phyloP scores from a whole-genome alignment of 352 stramenopile genomes.

The Plasmopara viticola region DNA sequence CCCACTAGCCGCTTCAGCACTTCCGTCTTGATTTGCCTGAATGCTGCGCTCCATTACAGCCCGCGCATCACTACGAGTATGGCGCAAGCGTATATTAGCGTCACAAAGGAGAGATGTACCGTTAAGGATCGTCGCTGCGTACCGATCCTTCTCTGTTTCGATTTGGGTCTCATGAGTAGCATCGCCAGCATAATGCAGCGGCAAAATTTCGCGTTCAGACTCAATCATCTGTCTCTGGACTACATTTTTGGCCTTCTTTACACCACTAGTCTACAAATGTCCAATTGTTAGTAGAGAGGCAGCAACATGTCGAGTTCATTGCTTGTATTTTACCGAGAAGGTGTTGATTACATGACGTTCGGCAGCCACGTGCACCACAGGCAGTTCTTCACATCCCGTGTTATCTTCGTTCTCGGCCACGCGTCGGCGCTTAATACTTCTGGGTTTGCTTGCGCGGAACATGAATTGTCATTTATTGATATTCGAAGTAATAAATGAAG shows the following conservation, averaged over 20 bases:
- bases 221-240: constrained; percentile 52
- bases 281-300: not conserved
- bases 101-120: not conserved
- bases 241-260: constrained; percentile 56
- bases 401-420: constrained; percentile 33
- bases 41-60: constrained; percentile 77
- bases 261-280: constrained; percentile 33
- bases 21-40: constrained; percentile 62
- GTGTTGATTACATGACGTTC: constrained; percentile 13
- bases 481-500: no score
- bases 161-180: constrained; percentile 82
- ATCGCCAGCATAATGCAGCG: constrained; percentile 71
- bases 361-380: constrained; percentile 1
- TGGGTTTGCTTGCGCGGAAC: constrained; percentile 37
- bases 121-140: not conserved
- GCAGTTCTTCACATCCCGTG: constrained; percentile 8
- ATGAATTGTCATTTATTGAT: constrained; percentile 16
- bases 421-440: constrained; percentile 47
- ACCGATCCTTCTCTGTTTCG: constrained; percentile 74
- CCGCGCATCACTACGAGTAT: constrained; percentile 55
- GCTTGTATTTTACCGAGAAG: constrained; percentile 7
- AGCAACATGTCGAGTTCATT: not conserved
- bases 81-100: not conserved
- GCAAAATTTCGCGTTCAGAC: constrained; percentile 70
- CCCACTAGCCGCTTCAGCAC: constrained; percentile 55